Evolutionary conservation across 108 stramenopile species (phyloP), one percentile per base, ranked within the genome.

Genomic region (Cyclotella cryptica): DNA sequence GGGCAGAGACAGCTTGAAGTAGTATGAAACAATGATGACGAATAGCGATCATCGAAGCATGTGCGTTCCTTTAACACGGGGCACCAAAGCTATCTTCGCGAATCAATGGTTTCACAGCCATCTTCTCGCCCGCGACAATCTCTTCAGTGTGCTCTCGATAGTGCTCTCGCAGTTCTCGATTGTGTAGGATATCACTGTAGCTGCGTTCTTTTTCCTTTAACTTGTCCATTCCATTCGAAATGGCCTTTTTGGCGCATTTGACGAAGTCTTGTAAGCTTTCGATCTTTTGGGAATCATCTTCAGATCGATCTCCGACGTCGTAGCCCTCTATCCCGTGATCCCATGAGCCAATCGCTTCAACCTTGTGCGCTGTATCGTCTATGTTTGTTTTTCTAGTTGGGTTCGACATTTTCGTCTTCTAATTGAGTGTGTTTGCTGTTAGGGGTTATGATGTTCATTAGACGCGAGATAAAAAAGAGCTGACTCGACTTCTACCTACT

Each of bases 341-440:
- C 77, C 77, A 78, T 61, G 77, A 69, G 13, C 77, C 77, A 53
- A 78, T 40, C 39, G 77, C 77, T 44, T 78, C 77, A 13, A 78
- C 60, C 26, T 43, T 53, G 47, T 78, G 77, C 0, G 68, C 77
- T 29, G 77, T 78, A 30, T 78, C 77, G 51, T 78, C 77, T 17
- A 78, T 70, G 42, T 61, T 78, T 42, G 65, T 44, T 76, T 47
- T 66, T 62, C n/a, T 51, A 15, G 44, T 64, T 47, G 74, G 18
- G 65, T 47, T 69, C 10, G 52, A 28, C 43, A 45, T 68, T 7
- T 42, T 35, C 0, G 14, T 40, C 35, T 8, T 15, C 3, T 40
- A 26, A 26, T 63, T 12, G 1, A 24, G 55, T 26, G n/a, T n/a
- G n/a, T n/a, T n/a, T n/a, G n/a, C n/a, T n/a, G n/a, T n/a, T n/a